Conservation (phyloP, 2,329 filamentous ascomycete genomes). For the Passalora sequoiae region DNA sequence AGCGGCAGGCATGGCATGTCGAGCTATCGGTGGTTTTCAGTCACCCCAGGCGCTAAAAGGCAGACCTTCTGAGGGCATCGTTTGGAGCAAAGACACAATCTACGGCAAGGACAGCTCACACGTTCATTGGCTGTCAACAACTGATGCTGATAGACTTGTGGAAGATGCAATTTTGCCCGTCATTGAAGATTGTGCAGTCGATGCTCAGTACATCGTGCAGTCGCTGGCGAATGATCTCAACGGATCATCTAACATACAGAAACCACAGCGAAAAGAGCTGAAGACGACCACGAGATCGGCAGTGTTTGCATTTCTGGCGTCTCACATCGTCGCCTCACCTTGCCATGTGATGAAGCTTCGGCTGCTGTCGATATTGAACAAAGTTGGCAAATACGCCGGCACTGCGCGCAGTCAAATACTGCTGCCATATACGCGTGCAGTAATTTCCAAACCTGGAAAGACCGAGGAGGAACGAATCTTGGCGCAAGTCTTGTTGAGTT, state of each 20-base stretch:
- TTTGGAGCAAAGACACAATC: conserved; percentile 56
- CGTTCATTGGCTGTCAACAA: conserved; percentile 54
- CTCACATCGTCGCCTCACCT: conserved; percentile 66
- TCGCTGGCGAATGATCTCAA: conserved; percentile 59
- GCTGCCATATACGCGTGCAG: conserved; percentile 67
- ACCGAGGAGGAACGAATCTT: conserved; percentile 50
- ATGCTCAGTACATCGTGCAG: conserved; percentile 63
- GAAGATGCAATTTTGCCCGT: conserved; percentile 64
- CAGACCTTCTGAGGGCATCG: conserved; percentile 8
- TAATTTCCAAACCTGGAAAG: conserved; percentile 54
- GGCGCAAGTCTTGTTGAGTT: conserved; percentile 50
- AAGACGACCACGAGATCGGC: conserved; percentile 60
- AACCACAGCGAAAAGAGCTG: conserved; percentile 36
- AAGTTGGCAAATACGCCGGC: conserved; percentile 66
- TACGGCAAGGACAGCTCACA: conserved; percentile 55
- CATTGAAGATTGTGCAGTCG: conserved; percentile 81
- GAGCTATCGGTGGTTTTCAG: conserved; percentile 12
- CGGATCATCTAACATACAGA: conserved; percentile 24
- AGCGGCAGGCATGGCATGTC: conserved; percentile 38
- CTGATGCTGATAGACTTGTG: conserved; percentile 58
- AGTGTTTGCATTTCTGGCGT: conserved; percentile 66
- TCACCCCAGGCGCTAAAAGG: conserved; percentile 8
- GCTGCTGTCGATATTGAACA: conserved; percentile 67
- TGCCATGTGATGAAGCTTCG: conserved; percentile 63
- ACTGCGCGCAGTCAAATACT: conserved; percentile 66